phyloP scores from a whole-genome alignment of 139 green algal genomes.

The Limnomonas spitsbergensis region DNA sequence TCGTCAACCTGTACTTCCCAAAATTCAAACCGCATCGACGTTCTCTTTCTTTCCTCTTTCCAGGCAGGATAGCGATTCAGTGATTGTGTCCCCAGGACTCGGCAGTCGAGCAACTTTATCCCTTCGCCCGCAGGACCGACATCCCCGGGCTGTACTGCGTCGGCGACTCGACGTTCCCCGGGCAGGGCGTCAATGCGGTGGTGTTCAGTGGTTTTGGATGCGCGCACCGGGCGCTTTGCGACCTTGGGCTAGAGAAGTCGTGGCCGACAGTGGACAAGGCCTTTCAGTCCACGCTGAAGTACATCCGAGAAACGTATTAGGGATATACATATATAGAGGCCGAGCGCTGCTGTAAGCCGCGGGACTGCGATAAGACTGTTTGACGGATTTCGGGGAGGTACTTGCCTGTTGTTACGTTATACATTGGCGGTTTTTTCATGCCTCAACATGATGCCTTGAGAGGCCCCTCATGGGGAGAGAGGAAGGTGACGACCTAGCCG shows the following conservation, averaged over 20 bases:
- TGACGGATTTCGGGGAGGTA: neutral
- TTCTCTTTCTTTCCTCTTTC: no score
- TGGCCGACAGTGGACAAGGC: slow-evolving; percentile 63
- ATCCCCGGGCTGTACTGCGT: slow-evolving; percentile 90
- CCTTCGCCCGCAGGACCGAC: slow-evolving; percentile 27
- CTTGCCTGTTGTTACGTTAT: no score
- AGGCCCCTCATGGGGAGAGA: no score
- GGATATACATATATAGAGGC: no score
- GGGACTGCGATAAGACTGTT: neutral
- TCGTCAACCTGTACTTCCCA: no score
- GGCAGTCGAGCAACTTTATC: neutral
- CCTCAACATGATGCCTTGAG: no score
- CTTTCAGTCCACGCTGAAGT: slow-evolving; percentile 55
- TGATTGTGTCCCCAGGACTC: neutral
- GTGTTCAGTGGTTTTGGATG: slow-evolving; percentile 94
- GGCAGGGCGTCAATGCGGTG: slow-evolving; percentile 90
- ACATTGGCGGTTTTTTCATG: no score
- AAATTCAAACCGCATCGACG: no score
- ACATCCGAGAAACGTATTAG: slow-evolving; percentile 44
- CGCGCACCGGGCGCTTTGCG: slow-evolving; percentile 82
- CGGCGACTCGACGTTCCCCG: slow-evolving; percentile 94
- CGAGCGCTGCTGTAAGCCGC: no score
- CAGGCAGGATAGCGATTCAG: neutral
- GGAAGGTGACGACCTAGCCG: no score
- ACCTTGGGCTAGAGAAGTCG: slow-evolving; percentile 68